Percentiles rank a stretch among this genome's conserved stretches.
phyloP scores from a whole-genome alignment of 2,329 filamentous ascomycete genomes.

The Epichloe baconii region DNA sequence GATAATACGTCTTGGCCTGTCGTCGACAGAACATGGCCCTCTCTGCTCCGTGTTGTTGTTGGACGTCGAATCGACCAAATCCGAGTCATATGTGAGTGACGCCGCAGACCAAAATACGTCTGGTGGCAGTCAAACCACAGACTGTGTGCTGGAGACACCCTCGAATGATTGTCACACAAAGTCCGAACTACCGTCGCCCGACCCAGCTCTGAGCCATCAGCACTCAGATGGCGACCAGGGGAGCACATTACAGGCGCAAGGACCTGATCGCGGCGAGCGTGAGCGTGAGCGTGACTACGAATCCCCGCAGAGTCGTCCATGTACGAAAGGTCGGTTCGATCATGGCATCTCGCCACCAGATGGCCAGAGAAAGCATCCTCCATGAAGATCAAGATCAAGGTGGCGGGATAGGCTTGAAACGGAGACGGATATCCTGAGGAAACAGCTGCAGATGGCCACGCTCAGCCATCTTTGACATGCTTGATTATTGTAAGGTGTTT shows the following conservation, averaged over 20 bases:
- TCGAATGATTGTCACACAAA: too few species aligned
- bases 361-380: neutral
- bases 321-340: neutral
- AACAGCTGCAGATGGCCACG: neutral
- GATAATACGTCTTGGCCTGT: neutral
- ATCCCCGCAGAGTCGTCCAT: neutral
- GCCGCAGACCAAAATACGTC: too few species aligned
- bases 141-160: too few species aligned
- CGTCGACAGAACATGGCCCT: neutral
- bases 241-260: too few species aligned
- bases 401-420: neutral
- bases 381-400: neutral
- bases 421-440: neutral
- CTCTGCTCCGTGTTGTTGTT: neutral
- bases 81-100: neutral
- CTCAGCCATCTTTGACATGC: neutral
- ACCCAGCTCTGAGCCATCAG: too few species aligned
- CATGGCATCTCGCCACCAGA: neutral
- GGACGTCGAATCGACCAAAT: neutral
- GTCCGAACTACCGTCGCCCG: too few species aligned
- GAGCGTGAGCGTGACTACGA: neutral
- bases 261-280: too few species aligned
- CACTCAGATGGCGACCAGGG: too few species aligned
- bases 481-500: neutral
- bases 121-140: too few species aligned